Evolutionary conservation across 176 grass and related monocot genomes (phyloP), one percentile per base, ranked within the genome.

Genomic region (Carex pumila): DNA sequence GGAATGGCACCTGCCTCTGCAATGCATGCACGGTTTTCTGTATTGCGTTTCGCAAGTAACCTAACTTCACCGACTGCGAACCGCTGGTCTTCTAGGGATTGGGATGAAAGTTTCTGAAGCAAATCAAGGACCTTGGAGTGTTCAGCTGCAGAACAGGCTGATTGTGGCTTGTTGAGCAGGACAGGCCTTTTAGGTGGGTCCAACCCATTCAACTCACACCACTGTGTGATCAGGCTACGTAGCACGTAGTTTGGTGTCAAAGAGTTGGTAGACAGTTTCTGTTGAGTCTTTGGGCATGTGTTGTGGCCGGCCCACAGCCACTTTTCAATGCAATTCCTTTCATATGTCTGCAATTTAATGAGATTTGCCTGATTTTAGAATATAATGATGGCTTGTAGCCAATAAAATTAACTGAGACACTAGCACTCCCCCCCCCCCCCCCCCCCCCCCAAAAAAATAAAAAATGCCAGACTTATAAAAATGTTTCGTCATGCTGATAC

Each of bases 251-350:
- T 98, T 60, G 96, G 95, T 17, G 93, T 98, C 22, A 98, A 66
- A 60, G 86, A 93, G 87, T 86, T 93, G 83, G 65, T 93, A 12
- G 89, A 77, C 74, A 98, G 89, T 82, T 88, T 93, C 61, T 90
- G 89, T 50, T 93, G 92, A 37, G 92, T 98, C 84, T 98, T 98
- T 1, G 85, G 96, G 77, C 96, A 95, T 86, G 96, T 95, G 39
- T 85, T 84, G 62, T 93, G 96, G 13, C 96, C 93, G 55, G 82
- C 91, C 22, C 85, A 84, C 70, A 98, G 78, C 96, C 96, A 98
- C 91, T 81, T 91, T 81, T 98, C 93, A 61, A 95, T 98, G 85
- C 65, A 98, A 45, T 31, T 88, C 79, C 88, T 81, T 82, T 99
- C 91, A 31, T 94, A 95, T 43, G 93, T 99, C 96, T 95, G 93